phyloP scores from a whole-genome alignment of 2,329 filamentous ascomycete species.

The Claviceps pazoutovae region DNA sequence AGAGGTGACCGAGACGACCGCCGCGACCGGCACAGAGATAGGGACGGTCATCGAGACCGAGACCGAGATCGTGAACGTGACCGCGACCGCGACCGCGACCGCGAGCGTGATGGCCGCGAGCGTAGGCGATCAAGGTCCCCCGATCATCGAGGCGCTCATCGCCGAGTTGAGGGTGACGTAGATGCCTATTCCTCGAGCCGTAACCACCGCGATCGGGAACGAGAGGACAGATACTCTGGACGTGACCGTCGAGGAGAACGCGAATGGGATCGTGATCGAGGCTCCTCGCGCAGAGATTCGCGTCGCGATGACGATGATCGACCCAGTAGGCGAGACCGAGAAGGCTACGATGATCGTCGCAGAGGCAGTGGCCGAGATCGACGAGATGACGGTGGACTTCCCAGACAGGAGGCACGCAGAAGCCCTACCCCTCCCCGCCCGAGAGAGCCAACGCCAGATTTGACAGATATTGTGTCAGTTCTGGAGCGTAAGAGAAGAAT shows the following conservation, averaged over 20 bases:
- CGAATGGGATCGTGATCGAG: constrained; percentile 63
- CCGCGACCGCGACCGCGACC: constrained; percentile 35
- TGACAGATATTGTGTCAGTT: constrained; percentile 74
- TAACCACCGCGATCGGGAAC: constrained; percentile 82
- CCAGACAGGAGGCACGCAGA: constrained; percentile 43
- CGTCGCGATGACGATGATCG: constrained; percentile 52
- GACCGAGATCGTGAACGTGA: background rate
- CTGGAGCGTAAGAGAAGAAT: constrained; percentile 78
- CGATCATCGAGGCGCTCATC: constrained; percentile 45
- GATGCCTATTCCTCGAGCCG: constrained; percentile 89
- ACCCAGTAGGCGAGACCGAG: constrained; percentile 43
- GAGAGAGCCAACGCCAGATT: constrained; percentile 87
- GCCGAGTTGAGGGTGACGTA: constrained; percentile 62
- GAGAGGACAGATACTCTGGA: constrained; percentile 78
- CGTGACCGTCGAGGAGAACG: constrained; percentile 55
- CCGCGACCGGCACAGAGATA: constrained; percentile 40
- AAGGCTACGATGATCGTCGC: constrained; percentile 35
- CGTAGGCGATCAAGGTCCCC: constrained; percentile 79
- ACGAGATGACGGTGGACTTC: constrained; percentile 23
- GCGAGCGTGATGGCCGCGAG: constrained; percentile 57
- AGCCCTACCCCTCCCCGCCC: constrained; percentile 75
- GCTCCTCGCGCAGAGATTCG: constrained; percentile 43
- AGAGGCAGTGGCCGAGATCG: constrained; percentile 35
- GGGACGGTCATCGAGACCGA: constrained; percentile 29
- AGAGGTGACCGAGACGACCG: constrained; percentile 22